Percentiles rank a stretch among this genome's conserved stretches.
Conservation (phyloP, 768 basidiomycete genomes). For the Boletus subcaerulescens region DNA sequence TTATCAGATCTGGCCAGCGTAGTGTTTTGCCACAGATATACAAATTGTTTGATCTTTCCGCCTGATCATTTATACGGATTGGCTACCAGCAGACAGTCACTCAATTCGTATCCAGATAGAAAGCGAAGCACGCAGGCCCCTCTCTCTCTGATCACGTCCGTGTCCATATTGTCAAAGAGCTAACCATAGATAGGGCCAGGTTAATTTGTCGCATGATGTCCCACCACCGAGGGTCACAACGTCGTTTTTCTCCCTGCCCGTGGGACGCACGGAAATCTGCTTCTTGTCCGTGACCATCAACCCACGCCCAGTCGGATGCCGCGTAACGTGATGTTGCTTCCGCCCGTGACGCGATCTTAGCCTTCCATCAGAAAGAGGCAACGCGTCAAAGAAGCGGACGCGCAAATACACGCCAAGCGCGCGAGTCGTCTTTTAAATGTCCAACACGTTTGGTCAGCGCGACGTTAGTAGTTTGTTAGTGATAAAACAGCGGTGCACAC, state of each 20-base stretch:
- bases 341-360: slow-evolving; percentile 53
- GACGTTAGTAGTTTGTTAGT: slow-evolving; percentile 16
- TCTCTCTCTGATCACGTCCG: slow-evolving; percentile 55
- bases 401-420: slow-evolving; percentile 11
- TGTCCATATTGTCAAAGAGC: slow-evolving; percentile 50
- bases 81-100: slow-evolving; percentile 30
- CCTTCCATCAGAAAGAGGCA: neutral
- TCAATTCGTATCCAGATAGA: neutral
- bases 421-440: slow-evolving; percentile 38
- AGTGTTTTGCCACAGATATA: slow-evolving; percentile 33
- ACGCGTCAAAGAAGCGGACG: neutral
- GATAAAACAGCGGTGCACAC: neutral
- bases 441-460: slow-evolving; percentile 11
- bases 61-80: slow-evolving; percentile 44
- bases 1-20: too few relatives aligned
- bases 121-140: slow-evolving; percentile 27
- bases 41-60: slow-evolving; percentile 46
- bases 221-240: slow-evolving; percentile 48
- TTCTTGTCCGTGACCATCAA: slow-evolving; percentile 57
- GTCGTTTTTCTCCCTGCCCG: neutral
- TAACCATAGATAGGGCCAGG: slow-evolving; percentile 42
- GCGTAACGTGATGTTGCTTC: slow-evolving; percentile 56
- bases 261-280: slow-evolving; percentile 23
- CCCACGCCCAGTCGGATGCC: slow-evolving; percentile 64
- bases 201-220: slow-evolving; percentile 35